These are phyloP conservation scores for Skeletonema menzelii DNA, from an alignment of 108 stramenopile species.

Conservation along the genomic window DNA sequence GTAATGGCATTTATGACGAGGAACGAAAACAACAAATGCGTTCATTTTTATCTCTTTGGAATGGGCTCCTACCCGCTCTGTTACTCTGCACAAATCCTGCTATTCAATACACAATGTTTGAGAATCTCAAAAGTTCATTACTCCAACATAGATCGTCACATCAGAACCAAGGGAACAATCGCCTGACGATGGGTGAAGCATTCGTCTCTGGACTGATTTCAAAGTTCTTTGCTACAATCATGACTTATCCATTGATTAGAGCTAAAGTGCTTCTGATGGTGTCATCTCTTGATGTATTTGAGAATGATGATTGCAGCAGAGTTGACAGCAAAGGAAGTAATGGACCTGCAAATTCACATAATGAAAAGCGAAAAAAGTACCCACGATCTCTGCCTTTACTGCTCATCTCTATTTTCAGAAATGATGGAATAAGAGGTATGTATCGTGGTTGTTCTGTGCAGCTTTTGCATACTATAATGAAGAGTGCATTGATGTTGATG, in stretches of 20 bases:
- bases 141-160: conserved; percentile 29
- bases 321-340: neutral
- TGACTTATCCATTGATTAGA: conserved; percentile 93
- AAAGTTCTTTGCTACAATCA: conserved; percentile 88
- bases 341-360: neutral
- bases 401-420: conserved; percentile 48
- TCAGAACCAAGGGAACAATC: conserved; percentile 4
- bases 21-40: conserved; percentile 3
- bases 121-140: conserved; percentile 58
- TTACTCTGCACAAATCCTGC: conserved; percentile 91
- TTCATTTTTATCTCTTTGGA: conserved; percentile 63
- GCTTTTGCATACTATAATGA: conserved; percentile 77
- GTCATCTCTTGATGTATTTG: conserved; percentile 11
- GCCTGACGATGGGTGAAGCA: conserved; percentile 62
- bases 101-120: conserved; percentile 94
- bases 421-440: conserved; percentile 59
- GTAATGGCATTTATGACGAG: neutral
- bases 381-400: conserved; percentile 32
- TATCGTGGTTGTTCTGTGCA: conserved; percentile 82
- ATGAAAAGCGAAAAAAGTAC: neutral
- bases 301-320: conserved; percentile 3
- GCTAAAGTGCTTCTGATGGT: conserved; percentile 93
- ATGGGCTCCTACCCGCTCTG: conserved; percentile 85
- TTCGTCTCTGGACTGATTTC: conserved; percentile 80
- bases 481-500: conserved; percentile 86